phyloP scores from a whole-genome alignment of 305 asterid genomes.

The Fraxinus baroniana region DNA sequence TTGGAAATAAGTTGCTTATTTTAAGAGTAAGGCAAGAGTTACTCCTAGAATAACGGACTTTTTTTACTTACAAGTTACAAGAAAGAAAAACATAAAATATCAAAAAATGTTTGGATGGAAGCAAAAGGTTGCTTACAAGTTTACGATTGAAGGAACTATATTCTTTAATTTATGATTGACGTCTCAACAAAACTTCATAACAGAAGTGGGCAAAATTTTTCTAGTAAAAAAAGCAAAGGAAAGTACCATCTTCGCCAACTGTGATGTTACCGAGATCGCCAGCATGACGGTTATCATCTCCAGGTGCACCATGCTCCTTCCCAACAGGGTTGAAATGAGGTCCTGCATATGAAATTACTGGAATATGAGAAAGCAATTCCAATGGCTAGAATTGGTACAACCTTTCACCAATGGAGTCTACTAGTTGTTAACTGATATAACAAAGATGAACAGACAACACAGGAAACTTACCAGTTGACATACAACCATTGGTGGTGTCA shows the following conservation, averaged over 20 bases:
- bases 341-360: constrained; percentile 42
- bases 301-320: constrained; percentile 90
- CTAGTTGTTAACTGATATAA: background rate
- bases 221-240: constrained; percentile 12
- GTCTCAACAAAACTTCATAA: background rate
- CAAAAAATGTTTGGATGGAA: background rate
- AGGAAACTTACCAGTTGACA: constrained; percentile 79
- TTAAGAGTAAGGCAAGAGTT: background rate
- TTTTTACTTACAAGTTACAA: background rate
- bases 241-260: constrained; percentile 76
- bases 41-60: background rate
- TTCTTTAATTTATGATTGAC: background rate
- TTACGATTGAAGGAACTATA: background rate
- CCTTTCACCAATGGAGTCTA: background rate
- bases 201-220: background rate
- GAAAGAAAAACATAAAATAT: background rate
- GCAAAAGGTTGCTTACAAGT: background rate
- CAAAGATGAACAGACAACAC: constrained; percentile 8
- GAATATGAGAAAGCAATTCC: background rate
- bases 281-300: constrained; percentile 88
- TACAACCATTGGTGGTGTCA: constrained; percentile 94
- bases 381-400: background rate
- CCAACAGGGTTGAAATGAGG: constrained; percentile 89
- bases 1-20: background rate
- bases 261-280: constrained; percentile 95